Evolutionary conservation across 2,329 filamentous ascomycete genomes (phyloP).

Genomic region (Botrytis squamosa): DNA sequence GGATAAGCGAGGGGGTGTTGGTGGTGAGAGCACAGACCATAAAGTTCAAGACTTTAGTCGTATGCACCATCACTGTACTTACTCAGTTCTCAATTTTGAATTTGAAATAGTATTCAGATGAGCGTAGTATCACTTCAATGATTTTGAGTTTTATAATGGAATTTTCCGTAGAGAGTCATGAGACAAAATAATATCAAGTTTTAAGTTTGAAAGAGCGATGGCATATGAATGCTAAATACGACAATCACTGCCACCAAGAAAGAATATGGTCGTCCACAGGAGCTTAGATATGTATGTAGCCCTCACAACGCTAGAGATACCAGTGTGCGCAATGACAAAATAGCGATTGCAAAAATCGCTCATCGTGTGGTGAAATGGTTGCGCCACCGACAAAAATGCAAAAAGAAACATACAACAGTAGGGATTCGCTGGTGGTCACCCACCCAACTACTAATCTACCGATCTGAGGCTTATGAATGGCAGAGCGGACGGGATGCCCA

Average conservation of each 20-base stretch:
- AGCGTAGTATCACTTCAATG: not conserved
- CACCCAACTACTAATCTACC: constrained; percentile 14
- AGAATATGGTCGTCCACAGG: no score
- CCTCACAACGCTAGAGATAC: not conserved
- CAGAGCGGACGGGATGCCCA: constrained; percentile 15
- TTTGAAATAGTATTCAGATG: not conserved
- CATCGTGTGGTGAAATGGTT: not conserved
- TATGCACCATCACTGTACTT: not conserved
- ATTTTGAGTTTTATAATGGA: not conserved
- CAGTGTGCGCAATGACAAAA: not conserved
- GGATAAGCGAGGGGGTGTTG: constrained; percentile 1
- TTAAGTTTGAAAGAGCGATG: not conserved
- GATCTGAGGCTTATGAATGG: constrained; percentile 10
- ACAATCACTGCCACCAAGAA: not conserved
- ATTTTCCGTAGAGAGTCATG: not conserved
- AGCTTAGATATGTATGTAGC: not conserved
- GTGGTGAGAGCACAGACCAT: not conserved
- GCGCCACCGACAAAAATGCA: not conserved
- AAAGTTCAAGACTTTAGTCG: not conserved
- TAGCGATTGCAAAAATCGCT: not conserved
- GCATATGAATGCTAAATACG: not conserved
- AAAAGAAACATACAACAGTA: not conserved
- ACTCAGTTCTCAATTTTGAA: not conserved
- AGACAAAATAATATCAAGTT: no score
- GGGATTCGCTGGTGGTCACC: constrained; percentile 13